Base-by-base conservation (phyloP, 768 basidiomycete genomes). In the Cystofilobasidium capitatum region DNA sequence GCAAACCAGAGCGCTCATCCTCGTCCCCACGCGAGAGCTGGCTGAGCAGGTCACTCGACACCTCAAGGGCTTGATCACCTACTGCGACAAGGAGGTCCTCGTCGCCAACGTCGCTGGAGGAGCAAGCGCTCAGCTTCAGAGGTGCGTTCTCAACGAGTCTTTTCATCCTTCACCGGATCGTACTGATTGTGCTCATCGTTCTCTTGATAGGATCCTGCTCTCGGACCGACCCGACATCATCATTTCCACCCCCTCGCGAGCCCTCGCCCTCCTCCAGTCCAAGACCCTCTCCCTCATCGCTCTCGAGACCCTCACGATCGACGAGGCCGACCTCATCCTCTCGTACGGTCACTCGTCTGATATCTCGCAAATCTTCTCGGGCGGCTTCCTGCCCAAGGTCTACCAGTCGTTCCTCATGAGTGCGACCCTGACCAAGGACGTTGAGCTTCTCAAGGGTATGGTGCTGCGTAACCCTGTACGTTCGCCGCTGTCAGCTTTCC, bases 391-490 rank as follows among this genome's bases (percentile, higher is more conserved):
- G 36, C 91, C 87, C 62, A 87, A 85, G 71, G 84, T 88, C 69
- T 89, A 84, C 76, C 94, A 91, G 76, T 88, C 89, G 13, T 92
- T 94, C 78, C 79, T 99, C 39, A 96, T 98, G 91, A 91, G 88
- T 74, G 94, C 96, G 6, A 99, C 94, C 0, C 87, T 98, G 86
- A 91, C 92, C 14, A 89, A 92, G 72, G 96, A 98, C 72, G 91
- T 99, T 4, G 89, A 93, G 74, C 81, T 84, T 69, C 80, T 98
- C 63, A 96, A 96, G 76, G 90, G 91, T 6, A 81, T 97, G 42
- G 82, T 88, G 7, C 79, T 99, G 22, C 82, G 91, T 31, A 89
- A 86, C 77, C 92, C 94, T 9, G 93, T 94, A 71, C 62, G 88
- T 80, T 7, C 26, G 20, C 24, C 2, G 31, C 47, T 58, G 8